phyloP scores from a whole-genome alignment of 352 stramenopile genomes.

The Blastocystis sp. region DNA sequence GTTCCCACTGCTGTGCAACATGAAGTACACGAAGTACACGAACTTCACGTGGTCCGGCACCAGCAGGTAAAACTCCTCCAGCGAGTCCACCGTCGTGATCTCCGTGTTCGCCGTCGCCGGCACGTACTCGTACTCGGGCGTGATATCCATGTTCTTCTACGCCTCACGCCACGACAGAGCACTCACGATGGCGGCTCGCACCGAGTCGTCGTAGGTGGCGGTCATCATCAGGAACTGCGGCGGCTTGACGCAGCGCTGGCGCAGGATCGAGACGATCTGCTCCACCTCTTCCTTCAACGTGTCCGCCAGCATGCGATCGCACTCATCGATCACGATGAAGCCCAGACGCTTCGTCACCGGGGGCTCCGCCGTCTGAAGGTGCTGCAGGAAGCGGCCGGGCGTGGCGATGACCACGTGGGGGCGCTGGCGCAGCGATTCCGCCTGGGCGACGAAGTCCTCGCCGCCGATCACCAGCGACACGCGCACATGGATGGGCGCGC shows the following conservation, averaged over 20 bases:
- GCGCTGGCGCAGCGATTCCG: slow-evolving; percentile 80
- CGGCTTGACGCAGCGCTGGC: slow-evolving; percentile 74
- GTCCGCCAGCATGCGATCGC: slow-evolving; percentile 86
- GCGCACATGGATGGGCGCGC: slow-evolving; percentile 82
- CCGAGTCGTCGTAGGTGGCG: slow-evolving; percentile 89
- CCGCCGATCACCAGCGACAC: slow-evolving; percentile 89
- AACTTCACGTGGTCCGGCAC: slow-evolving; percentile 91
- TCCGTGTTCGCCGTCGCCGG: slow-evolving; percentile 74
- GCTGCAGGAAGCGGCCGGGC: slow-evolving; percentile 76
- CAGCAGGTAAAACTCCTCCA: slow-evolving; percentile 95
- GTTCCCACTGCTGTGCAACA: slow-evolving; percentile 73
- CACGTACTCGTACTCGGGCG: slow-evolving; percentile 68
- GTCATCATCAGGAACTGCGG: slow-evolving; percentile 94
- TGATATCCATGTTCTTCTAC: slow-evolving; percentile 69
- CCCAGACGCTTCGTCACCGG: slow-evolving; percentile 84
- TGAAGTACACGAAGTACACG: slow-evolving; percentile 86
- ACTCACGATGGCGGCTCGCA: slow-evolving; percentile 79
- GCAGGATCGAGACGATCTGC: slow-evolving; percentile 81
- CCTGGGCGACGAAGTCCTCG: slow-evolving; percentile 87
- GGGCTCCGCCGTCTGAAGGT: slow-evolving; percentile 81
- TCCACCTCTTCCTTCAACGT: slow-evolving; percentile 82
- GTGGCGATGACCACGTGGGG: slow-evolving; percentile 95
- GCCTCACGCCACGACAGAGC: slow-evolving; percentile 69
- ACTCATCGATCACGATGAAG: slow-evolving; percentile 96
- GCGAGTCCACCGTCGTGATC: slow-evolving; percentile 73